A percentile compares a stretch with the other conserved stretches of the same genome.
Conservation (phyloP, 2,329 filamentous ascomycete species). For the Ophiostoma sp. region DNA sequence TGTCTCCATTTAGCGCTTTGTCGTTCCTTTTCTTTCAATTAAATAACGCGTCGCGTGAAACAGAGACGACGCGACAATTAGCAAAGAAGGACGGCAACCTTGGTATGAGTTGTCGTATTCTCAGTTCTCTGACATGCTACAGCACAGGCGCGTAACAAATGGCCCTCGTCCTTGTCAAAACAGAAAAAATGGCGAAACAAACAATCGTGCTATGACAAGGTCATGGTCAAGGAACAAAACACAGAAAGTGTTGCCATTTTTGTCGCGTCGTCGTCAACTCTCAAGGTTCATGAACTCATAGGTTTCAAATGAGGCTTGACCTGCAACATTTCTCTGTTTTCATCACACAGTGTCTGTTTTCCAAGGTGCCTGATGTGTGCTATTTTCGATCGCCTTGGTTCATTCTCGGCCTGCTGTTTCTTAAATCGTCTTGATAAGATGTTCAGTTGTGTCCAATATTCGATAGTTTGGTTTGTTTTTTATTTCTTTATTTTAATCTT, state of each 20-base stretch:
- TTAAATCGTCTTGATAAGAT: neutral
- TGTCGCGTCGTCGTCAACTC: neutral
- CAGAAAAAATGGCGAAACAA: neutral
- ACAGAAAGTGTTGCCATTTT: slow-evolving; percentile 1
- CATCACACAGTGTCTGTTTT: neutral
- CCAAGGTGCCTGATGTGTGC: neutral
- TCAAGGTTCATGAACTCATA: neutral
- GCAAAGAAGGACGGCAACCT: neutral
- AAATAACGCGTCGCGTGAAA: slow-evolving; percentile 15
- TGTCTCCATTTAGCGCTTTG: neutral
- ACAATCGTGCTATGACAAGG: neutral
- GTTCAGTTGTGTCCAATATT: neutral
- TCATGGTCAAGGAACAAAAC: neutral
- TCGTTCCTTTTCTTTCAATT: neutral
- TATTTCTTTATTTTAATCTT: neutral
- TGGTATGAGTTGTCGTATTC: too few relatives aligned
- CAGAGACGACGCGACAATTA: neutral
- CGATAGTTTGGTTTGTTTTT: neutral
- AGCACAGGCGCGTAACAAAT: neutral
- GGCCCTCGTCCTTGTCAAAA: neutral
- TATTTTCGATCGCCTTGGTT: neutral
- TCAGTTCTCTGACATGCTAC: neutral
- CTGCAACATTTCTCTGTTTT: neutral
- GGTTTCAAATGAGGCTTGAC: neutral
- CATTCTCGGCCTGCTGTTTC: neutral